Conservation (phyloP, 2,329 filamentous ascomycete species). For the Zymoseptoria brevis region DNA sequence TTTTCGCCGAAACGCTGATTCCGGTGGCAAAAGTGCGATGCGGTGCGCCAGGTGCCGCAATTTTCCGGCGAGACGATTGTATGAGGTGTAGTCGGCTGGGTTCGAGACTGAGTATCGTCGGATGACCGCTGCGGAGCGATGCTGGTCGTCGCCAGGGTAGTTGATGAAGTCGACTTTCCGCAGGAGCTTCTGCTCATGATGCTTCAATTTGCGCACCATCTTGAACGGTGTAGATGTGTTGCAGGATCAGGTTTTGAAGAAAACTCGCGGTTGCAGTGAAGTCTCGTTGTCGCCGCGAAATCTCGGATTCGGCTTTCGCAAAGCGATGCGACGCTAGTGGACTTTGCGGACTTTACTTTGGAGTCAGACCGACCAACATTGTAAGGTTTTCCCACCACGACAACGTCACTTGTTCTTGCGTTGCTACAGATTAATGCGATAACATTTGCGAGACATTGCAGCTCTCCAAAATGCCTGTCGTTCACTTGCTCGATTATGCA, state of each 20-base stretch:
- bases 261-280: background rate
- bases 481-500: slow-evolving; percentile 81
- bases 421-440: background rate
- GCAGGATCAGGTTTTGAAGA: background rate
- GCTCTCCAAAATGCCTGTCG: slow-evolving; percentile 55
- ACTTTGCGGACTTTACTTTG: background rate
- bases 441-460: background rate
- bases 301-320: background rate
- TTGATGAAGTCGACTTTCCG: slow-evolving; percentile 89
- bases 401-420: background rate
- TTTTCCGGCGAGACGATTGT: slow-evolving; percentile 47
- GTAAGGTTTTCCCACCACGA: background rate
- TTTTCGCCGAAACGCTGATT: slow-evolving; percentile 69
- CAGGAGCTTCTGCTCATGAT: slow-evolving; percentile 93
- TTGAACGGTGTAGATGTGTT: slow-evolving; percentile 21
- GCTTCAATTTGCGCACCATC: slow-evolving; percentile 94
- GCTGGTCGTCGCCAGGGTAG: slow-evolving; percentile 69
- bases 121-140: slow-evolving; percentile 72
- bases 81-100: slow-evolving; percentile 66
- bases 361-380: background rate
- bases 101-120: slow-evolving; percentile 88
- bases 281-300: background rate
- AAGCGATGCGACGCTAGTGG: background rate
- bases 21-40: slow-evolving; percentile 70
- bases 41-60: slow-evolving; percentile 83